Base-by-base conservation (phyloP, 768 basidiomycete species). In the Postia placenta region DNA sequence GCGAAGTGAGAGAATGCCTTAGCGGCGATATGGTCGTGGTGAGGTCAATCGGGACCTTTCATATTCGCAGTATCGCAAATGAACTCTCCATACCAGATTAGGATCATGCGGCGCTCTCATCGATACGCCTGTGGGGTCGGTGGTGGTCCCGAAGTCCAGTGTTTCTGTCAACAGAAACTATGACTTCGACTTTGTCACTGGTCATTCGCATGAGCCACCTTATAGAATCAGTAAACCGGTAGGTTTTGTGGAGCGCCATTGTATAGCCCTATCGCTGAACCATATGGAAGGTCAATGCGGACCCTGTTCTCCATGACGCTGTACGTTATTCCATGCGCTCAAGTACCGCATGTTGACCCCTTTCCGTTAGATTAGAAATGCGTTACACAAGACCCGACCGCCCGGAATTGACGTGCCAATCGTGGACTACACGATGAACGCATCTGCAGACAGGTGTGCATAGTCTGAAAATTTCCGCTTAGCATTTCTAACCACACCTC, bases 71-170 rank as follows among this genome's bases (percentile, higher is more conserved):
- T 53, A 33, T 7, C 30, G 30, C 15, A 33, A 7, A 7, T 33
- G 30, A 33, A n/a, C n/a, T n/a, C n/a, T n/a, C 15, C 15, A 41
- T 33, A 33, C 30, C 60, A 90, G 87, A 53, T 70, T 90, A n/a
- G 88, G 89, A 37, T 90, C 88, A 5, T 92, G 88, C 58, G 88
- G 87, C 24, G 78, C 78, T 27, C 72, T 90, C 49, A 69, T 75
- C 28, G 78, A 84, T 56, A 70, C 85, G 19, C 79, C 81, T 15
- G 82, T 89, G n/a, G 87, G 85, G 20, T 78, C 86, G 6, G 73
- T 90, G n/a, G 80, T 85, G 20, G 71, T 88, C 33, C 87, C 88
- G 19, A 75, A 70, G 54, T 73, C 80, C 2, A 80, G 84, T 53
- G 70, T 90, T n/a, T 73, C 80, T 27, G 74, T 90, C 24, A 79